phyloP scores from a whole-genome alignment of 805 yeast genomes.

The Metschnikowia proteae region DNA sequence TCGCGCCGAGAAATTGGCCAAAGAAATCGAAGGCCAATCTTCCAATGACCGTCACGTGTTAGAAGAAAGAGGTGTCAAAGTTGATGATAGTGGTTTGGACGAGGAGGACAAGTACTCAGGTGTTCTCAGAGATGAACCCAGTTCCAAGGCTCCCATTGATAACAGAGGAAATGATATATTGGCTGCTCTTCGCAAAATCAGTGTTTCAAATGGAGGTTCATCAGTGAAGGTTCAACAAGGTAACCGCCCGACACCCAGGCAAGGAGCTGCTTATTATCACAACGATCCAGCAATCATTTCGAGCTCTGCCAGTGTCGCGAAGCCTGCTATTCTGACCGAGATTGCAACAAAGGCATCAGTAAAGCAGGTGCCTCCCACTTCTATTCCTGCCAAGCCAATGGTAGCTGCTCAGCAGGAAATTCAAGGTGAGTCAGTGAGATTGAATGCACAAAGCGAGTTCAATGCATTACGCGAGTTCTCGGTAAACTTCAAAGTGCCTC shows the following conservation, averaged over 20 bases:
- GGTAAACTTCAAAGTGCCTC: slow-evolving; percentile 73
- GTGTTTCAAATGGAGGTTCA: slow-evolving; percentile 19
- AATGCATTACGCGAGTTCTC: slow-evolving; percentile 74
- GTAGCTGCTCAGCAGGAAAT: slow-evolving; percentile 5
- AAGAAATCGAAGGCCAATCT: slow-evolving; percentile 68
- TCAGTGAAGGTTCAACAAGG: slow-evolving; percentile 24
- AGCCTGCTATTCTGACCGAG: slow-evolving; percentile 12
- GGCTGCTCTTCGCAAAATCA: slow-evolving; percentile 42
- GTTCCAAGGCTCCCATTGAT: slow-evolving; percentile 31
- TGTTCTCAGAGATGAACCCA: slow-evolving; percentile 28
- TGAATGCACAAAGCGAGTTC: slow-evolving; percentile 58
- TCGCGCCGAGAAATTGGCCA: slow-evolving; percentile 75
- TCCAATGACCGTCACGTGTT: slow-evolving; percentile 77
- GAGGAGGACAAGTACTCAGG: slow-evolving; percentile 97
- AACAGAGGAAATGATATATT: slow-evolving; percentile 56
- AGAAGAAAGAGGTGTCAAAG: slow-evolving; percentile 79
- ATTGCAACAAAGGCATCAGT: background rate
- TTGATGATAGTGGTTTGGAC: slow-evolving; percentile 84
- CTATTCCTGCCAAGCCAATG: slow-evolving; percentile 10
- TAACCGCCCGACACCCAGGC: slow-evolving; percentile 55
- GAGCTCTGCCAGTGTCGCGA: slow-evolving; percentile 38
- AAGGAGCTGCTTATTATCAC: slow-evolving; percentile 48
- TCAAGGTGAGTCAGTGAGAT: slow-evolving; percentile 37
- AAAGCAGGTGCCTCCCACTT: slow-evolving; percentile 15
- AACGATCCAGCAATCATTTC: slow-evolving; percentile 67